Evolutionary conservation across 768 basidiomycete species (phyloP).

Genomic region (Mycena belliarum): DNA sequence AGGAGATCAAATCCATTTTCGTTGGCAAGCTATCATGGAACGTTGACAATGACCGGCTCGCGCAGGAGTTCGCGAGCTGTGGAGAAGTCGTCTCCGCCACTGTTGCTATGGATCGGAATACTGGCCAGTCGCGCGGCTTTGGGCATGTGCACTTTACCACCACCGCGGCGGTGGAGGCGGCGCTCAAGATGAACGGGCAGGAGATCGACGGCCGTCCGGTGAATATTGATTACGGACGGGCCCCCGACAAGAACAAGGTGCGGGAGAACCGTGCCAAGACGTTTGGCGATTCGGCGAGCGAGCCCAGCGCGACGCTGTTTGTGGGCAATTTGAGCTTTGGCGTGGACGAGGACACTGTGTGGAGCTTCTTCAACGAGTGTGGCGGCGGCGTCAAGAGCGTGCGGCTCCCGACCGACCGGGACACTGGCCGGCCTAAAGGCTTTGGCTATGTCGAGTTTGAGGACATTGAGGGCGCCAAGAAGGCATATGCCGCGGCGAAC

Average conservation of each 20-base stretch:
- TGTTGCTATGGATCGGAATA: conserved; percentile 83
- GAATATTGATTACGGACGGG: conserved; percentile 76
- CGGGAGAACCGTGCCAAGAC: conserved; percentile 72
- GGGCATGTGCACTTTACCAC: conserved; percentile 81
- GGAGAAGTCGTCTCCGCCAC: conserved; percentile 89
- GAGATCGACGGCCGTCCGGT: conserved; percentile 92
- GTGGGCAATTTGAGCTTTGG: conserved; percentile 88
- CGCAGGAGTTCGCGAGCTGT: conserved; percentile 83
- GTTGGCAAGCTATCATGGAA: conserved; percentile 95
- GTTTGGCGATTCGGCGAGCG: conserved; percentile 69
- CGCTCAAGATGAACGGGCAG: conserved; percentile 75
- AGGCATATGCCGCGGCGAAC: conserved; percentile 69
- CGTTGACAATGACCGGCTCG: conserved; percentile 94
- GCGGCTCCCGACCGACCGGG: conserved; percentile 89
- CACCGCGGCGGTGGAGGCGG: conserved; percentile 73
- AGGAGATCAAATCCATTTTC: conserved; percentile 74
- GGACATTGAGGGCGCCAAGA: conserved; percentile 75
- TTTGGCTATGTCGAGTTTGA: conserved; percentile 97
- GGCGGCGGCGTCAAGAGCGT: conserved; percentile 79
- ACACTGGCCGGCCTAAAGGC: conserved; percentile 88
- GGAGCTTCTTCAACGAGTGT: conserved; percentile 88
- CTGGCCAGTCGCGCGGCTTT: conserved; percentile 83
- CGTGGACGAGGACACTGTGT: conserved; percentile 79
- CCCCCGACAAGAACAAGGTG: conserved; percentile 54
- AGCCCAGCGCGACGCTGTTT: conserved; percentile 79